Conservation (phyloP, 257 asterid species). For the Eucommia ulmoides region DNA sequence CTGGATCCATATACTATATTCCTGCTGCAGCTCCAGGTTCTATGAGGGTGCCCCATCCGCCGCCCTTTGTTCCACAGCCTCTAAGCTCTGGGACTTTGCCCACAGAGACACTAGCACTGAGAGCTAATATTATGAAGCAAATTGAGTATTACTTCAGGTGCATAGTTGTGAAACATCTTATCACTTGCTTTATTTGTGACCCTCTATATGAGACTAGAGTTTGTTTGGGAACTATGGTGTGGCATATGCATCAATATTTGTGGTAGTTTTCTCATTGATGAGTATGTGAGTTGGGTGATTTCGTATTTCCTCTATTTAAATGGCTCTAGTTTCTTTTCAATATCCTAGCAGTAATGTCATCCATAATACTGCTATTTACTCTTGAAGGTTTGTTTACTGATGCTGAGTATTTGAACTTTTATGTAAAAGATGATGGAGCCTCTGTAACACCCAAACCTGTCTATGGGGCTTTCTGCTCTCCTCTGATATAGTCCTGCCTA, state of each 20-base stretch:
- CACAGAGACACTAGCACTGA: conserved; percentile 36
- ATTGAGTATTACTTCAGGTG: conserved; percentile 97
- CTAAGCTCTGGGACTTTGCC: conserved; percentile 43
- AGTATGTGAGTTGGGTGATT: neutral
- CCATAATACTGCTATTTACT: neutral
- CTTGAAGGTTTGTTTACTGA: neutral
- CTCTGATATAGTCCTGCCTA: no score
- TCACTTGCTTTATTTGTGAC: conserved; percentile 7
- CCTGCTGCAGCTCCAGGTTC: conserved; percentile 55
- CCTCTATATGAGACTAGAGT: conserved; percentile 6
- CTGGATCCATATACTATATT: conserved; percentile 43
- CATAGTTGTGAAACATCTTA: conserved; percentile 6
- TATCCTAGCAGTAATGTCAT: neutral
- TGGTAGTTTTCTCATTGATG: neutral
- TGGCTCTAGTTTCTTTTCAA: neutral
- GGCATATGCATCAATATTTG: neutral
- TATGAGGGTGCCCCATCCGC: conserved; percentile 55
- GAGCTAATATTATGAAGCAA: conserved; percentile 51
- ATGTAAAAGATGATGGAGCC: neutral
- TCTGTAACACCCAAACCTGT: neutral
- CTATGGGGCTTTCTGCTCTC: neutral
- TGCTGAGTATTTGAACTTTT: neutral
- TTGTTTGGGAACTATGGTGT: neutral
- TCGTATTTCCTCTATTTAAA: no score
- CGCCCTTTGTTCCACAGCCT: conserved; percentile 44